Conservation (phyloP, 768 basidiomycete genomes). For the Pleurotus tuoliensis region DNA sequence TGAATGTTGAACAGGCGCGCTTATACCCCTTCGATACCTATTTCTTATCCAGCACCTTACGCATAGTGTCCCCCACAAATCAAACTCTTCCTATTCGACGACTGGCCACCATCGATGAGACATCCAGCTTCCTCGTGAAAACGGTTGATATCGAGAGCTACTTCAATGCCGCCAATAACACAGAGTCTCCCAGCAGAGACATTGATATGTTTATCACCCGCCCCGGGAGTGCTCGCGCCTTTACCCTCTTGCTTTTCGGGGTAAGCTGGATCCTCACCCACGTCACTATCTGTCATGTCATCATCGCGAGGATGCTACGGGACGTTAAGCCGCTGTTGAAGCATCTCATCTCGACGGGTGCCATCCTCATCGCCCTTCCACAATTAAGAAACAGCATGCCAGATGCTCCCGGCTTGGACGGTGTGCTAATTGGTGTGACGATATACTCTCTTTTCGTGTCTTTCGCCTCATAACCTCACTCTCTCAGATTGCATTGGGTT, state of each 20-base stretch:
- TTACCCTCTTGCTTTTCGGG: constrained; percentile 41
- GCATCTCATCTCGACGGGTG: constrained; percentile 34
- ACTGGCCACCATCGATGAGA: constrained; percentile 37
- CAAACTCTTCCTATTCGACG: constrained; percentile 38
- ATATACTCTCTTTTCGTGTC: not conserved
- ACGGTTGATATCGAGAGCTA: constrained; percentile 37
- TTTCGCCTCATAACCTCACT: not conserved
- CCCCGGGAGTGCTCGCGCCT: constrained; percentile 40
- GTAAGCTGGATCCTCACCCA: constrained; percentile 55
- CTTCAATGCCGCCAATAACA: constrained; percentile 17
- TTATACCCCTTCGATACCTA: constrained; percentile 60
- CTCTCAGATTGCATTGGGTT: constrained; percentile 47
- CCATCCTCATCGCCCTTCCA: constrained; percentile 42
- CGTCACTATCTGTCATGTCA: constrained; percentile 40
- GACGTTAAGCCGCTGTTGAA: constrained; percentile 29
- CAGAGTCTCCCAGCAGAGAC: constrained; percentile 33
- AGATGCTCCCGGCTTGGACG: constrained; percentile 50
- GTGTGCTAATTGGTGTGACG: constrained; percentile 39
- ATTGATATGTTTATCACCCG: constrained; percentile 41
- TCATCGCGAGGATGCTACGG: constrained; percentile 34
- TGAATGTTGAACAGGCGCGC: constrained; percentile 50
- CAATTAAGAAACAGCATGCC: constrained; percentile 54
- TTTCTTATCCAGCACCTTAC: constrained; percentile 43
- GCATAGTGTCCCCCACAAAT: constrained; percentile 31
- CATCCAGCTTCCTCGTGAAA: constrained; percentile 42